Evolutionary conservation across 2,329 filamentous ascomycete species (phyloP), one percentile per base, ranked within the genome.

Genomic region (Fonsecaea pedrosoi): DNA sequence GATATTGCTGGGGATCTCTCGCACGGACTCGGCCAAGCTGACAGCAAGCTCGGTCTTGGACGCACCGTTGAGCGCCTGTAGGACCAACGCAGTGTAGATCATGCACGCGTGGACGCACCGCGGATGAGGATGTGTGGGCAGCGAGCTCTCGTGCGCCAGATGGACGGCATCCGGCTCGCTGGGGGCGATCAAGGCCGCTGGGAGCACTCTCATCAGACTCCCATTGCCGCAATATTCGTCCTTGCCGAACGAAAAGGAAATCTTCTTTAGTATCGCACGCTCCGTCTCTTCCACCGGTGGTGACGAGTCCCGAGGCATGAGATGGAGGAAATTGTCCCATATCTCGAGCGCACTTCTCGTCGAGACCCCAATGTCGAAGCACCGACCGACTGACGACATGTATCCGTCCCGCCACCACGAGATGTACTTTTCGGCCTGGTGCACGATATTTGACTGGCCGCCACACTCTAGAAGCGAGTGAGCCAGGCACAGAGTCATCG

Each of bases 401-500:
- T 78, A 77, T 6, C 80, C 80, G 8, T 72, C 32, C 9, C 69
- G 59, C 45, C 73, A 71, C 81, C 80, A 82, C 4, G 73, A 69
- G 4, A 80, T 68, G 62, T 79, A 82, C 57, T 78, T 75, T 32
- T 72, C 64, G 45, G 80, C 75, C 7, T 70, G 68, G 12, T 77
- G 73, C 55, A 75, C 69, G 62, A 78, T 77, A 8, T 68, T 63
- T 53, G 65, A 56, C 32, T 50, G 25, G 32, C 75, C 75, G 1
- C 71, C 66, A 7, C 66, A 73, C 37, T 78, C 74, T 60, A 78
- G 75, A 13, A 82, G 72, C 21, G 79, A 78, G 53, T 77, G 72
- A 1, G 78, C 77, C 4, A 82, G 76, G 56, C 80, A 81, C 10
- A 82, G 73, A 4, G 80, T 79, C 78, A 82, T 80, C 12, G 78